Conservation (phyloP, 495 filamentous ascomycete species). For the Articulospora tetracladia region DNA sequence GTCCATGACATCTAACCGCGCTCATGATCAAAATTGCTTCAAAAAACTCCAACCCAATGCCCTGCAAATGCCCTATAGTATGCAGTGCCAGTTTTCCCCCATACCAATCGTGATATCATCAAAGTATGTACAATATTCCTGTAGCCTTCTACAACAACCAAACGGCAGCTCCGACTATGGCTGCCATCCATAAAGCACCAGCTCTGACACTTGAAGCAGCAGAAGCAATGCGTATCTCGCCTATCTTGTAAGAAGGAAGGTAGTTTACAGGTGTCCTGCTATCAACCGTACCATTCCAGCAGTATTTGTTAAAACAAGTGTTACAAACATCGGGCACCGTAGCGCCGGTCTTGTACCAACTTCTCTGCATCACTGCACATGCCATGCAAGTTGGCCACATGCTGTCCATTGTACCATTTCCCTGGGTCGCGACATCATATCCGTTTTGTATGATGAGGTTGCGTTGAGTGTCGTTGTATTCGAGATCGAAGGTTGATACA, state of each 20-base stretch:
- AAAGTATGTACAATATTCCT: neutral
- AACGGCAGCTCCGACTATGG: neutral
- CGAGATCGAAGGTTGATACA: slow-evolving; percentile 63
- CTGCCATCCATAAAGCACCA: neutral
- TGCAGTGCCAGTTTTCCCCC: no score
- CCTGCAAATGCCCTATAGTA: no score
- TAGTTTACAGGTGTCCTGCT: slow-evolving; percentile 26
- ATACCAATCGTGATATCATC: no score
- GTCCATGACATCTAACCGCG: no score
- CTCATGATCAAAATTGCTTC: no score
- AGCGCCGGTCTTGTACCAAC: slow-evolving; percentile 62
- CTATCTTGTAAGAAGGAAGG: slow-evolving; percentile 15
- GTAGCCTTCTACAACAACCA: neutral
- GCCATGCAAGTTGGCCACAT: slow-evolving; percentile 79
- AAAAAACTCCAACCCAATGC: no score
- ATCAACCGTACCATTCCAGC: slow-evolving; percentile 77
- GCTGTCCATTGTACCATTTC: slow-evolving; percentile 67
- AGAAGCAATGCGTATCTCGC: neutral
- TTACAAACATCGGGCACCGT: slow-evolving; percentile 62
- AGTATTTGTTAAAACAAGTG: slow-evolving; percentile 75
- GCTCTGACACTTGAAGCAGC: neutral
- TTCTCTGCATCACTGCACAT: slow-evolving; percentile 81
- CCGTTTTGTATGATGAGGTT: slow-evolving; percentile 81
- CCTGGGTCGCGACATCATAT: slow-evolving; percentile 75
- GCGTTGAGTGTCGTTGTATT: slow-evolving; percentile 58